Base-by-base conservation (phyloP, 345 rosid species). In the Gossypium sturtianum region DNA sequence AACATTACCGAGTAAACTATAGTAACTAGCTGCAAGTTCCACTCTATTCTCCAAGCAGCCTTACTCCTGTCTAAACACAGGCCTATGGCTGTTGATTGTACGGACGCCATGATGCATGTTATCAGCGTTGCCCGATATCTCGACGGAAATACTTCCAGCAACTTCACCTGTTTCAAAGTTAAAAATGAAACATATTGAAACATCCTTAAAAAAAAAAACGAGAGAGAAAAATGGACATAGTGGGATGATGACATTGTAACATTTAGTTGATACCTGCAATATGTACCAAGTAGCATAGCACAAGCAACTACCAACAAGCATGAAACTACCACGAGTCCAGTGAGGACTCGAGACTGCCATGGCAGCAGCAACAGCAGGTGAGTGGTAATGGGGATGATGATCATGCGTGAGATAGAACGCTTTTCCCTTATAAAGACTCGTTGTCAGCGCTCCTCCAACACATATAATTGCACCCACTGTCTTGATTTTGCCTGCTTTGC, bases 101-200 rank as follows among this genome's bases (percentile, higher is more conserved):
- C 4, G 12, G 83, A 43, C 1, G 87, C 86, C 7, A 84, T 52
- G 69, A 78, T 49, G 74, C 89, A 84, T 9, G 85, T 82, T 65
- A 86, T 25, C 86, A 87, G 79, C 0, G 89, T 84, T 45, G 86
- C 76, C 73, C 83, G 77, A 34, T 78, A 86, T 71, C 77, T 87
- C 17, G 73, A 77, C 0, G 89, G 86, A 16, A 82, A 80, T 16
- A 75, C 61, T 71, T 81, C 80, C 1, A 63, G 25, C 82, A 87
- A 17, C 73, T 78, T 82, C 2, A 77, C 85, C 89, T 86, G 75
- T 29, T 12, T 23, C 5, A 15, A 43, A 34, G 41, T 34, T 34
- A 1, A 34, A 34, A 34, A 34, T 34, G 41, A 5, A 34, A 34
- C 41, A 34, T 34, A 34, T 34, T 34, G 41, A 34, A 34, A 5